Percentiles rank a stretch among this genome's conserved stretches.
Evolutionary conservation across 805 yeast species (phyloP).

Genomic region (Saturnispora besseyi): DNA sequence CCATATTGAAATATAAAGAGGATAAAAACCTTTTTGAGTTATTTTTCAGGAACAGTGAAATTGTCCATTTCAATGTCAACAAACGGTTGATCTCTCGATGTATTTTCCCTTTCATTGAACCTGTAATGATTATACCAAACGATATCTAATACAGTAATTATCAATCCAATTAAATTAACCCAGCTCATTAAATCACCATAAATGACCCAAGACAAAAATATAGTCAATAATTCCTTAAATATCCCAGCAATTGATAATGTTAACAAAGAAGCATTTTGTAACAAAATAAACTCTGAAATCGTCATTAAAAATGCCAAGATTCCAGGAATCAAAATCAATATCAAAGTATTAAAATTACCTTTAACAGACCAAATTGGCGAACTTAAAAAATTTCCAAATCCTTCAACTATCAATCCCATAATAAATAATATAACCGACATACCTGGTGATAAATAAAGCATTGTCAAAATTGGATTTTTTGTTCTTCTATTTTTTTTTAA

Average conservation of each 20-base stretch:
- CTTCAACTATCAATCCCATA: constrained; percentile 65
- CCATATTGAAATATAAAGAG: background rate
- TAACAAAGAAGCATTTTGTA: constrained; percentile 73
- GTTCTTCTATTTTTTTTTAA: constrained; percentile 51
- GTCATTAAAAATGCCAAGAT: constrained; percentile 85
- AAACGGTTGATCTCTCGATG: constrained; percentile 12
- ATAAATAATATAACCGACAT: constrained; percentile 59
- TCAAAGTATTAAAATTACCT: constrained; percentile 47
- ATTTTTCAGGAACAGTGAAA: background rate
- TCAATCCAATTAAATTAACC: constrained; percentile 65
- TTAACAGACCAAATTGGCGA: constrained; percentile 58
- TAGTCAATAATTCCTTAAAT: constrained; percentile 84
- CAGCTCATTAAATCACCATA: constrained; percentile 66
- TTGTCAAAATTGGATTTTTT: constrained; percentile 74
- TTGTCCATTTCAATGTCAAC: constrained; percentile 16
- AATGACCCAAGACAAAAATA: constrained; percentile 54
- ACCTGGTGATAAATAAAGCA: constrained; percentile 74
- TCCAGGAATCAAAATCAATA: constrained; percentile 71
- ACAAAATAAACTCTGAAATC: constrained; percentile 71
- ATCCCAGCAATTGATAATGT: constrained; percentile 89
- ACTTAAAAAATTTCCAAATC: constrained; percentile 40
- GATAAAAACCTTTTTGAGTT: background rate
- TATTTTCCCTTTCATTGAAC: constrained; percentile 23
- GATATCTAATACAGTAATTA: constrained; percentile 69
- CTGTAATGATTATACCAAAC: constrained; percentile 74